A percentile compares a stretch with the other conserved stretches of the same genome.
Evolutionary conservation across 2,329 filamentous ascomycete species (phyloP).

Genomic region (Didymella exigua): DNA sequence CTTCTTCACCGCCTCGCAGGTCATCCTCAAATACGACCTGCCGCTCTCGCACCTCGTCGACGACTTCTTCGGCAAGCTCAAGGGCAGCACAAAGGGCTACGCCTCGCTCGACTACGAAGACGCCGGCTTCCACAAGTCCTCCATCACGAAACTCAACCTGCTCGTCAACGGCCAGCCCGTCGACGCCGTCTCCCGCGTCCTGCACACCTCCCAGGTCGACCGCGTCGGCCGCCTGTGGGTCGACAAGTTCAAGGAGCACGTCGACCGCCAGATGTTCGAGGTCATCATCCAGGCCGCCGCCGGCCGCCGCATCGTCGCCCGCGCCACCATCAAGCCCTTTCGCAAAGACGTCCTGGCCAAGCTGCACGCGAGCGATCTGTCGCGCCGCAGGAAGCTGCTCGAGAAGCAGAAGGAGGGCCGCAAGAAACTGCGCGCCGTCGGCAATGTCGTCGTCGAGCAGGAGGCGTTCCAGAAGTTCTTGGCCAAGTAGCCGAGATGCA

Average conservation of each 20-base stretch:
- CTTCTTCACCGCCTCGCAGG: conserved; percentile 90
- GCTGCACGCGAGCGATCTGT: conserved; percentile 87
- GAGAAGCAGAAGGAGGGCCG: conserved; percentile 97
- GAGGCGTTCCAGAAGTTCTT: conserved; percentile 94
- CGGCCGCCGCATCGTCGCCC: conserved; percentile 80
- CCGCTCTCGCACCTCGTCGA: conserved; percentile 91
- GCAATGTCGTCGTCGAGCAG: conserved; percentile 95
- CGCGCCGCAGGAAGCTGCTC: conserved; percentile 80
- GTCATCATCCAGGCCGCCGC: conserved; percentile 91
- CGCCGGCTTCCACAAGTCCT: conserved; percentile 79
- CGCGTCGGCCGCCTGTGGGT: conserved; percentile 87
- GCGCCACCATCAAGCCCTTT: conserved; percentile 96
- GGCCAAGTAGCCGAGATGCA: conserved; percentile 63
- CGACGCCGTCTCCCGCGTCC: conserved; percentile 89
- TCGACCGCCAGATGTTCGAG: conserved; percentile 96
- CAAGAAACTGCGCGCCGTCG: conserved; percentile 79
- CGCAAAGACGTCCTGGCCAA: conserved; percentile 94
- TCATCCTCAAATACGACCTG: conserved; percentile 91
- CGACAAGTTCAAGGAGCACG: conserved; percentile 93
- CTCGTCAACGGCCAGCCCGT: conserved; percentile 93
- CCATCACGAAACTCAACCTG: conserved; percentile 86
- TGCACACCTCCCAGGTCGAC: conserved; percentile 82
- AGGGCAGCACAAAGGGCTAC: conserved; percentile 92
- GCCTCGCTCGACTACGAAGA: conserved; percentile 97
- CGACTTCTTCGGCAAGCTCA: conserved; percentile 96